Base-by-base conservation (phyloP, 1,284 basidiomycete species). In the Puccinia brachypodii region DNA sequence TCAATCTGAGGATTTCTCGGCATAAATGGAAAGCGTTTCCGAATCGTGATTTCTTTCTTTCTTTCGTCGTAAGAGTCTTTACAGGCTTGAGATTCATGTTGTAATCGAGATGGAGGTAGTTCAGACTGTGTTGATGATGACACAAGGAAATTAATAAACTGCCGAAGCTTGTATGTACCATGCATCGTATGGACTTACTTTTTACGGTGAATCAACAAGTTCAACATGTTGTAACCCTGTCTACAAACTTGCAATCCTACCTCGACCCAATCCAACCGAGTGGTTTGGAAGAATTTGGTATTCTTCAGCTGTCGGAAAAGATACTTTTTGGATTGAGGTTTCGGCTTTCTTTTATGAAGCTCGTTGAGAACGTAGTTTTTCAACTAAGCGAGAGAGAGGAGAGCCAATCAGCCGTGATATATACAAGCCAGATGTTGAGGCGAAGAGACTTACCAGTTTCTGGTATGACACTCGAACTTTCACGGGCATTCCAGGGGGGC, bases 141-240 rank as follows among this genome's bases (percentile, higher is more conserved):
- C 1, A 68, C n/a, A 44, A 44, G 64, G 11, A 44, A 68, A 25
- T 68, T 13, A 68, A 22, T 68, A n/a, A 68, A 44, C 22, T 2
- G 36, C 40, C 38, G 13, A 68, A 44, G 38, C 22, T 68, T n/a
- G n/a, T 28, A 69, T 71, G 40, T 22, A 33, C 3, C 8, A 25
- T 19, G 7, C 25, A 72, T 42, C 50, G 14, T 13, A 33, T 40
- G 25, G 28, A 53, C 76, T 77, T 25, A 85, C 87, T 68, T 84
- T 89, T 99, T 99, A 87, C 97, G 95, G 88, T 99, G 97, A 85
- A 99, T 99, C 83, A 99, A 89, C 44, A 99, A 89, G 87, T 99
- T 99, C 83, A 99, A 89, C 97, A 99, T 99, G 88, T 99, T 99
- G 89, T 98, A 99, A 44, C 96, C 96, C 87, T 99, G 97, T 84